Percentiles rank a stretch among this genome's conserved stretches.
These are phyloP conservation scores for Ceraceosorus bombacis DNA, from an alignment of 1,284 basidiomycete genomes.

Conservation along the genomic window DNA sequence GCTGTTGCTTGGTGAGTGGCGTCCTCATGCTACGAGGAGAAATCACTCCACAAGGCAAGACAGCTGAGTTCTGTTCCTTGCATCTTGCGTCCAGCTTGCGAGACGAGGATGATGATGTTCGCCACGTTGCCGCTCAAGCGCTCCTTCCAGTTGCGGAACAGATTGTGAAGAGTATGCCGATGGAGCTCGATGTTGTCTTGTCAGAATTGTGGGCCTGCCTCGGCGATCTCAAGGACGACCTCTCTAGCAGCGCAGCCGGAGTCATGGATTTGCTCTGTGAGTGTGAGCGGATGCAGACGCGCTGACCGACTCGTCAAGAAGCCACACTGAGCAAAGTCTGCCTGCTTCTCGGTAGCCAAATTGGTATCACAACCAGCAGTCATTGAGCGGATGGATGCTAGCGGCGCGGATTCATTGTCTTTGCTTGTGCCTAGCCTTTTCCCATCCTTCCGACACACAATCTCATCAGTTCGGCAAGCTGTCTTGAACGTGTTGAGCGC, in stretches of 20 bases:
- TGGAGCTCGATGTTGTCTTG: slow-evolving; percentile 56
- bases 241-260: slow-evolving; percentile 89
- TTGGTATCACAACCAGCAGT: background rate
- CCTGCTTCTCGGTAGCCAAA: too few species aligned
- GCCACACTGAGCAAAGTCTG: slow-evolving; percentile 45
- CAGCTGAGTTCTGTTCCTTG: too few species aligned
- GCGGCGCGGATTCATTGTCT: slow-evolving; percentile 52
- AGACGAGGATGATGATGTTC: slow-evolving; percentile 92
- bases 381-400: background rate
- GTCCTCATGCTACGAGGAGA: slow-evolving; percentile 22
- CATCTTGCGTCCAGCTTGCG: slow-evolving; percentile 58
- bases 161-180: slow-evolving; percentile 67
- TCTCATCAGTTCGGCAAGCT: slow-evolving; percentile 81
- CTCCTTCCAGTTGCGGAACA: slow-evolving; percentile 75
- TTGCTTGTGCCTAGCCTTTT: slow-evolving; percentile 79
- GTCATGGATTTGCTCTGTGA: slow-evolving; percentile 75
- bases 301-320: slow-evolving; percentile 12
- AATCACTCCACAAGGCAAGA: too few species aligned
- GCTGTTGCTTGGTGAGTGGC: slow-evolving; percentile 25
- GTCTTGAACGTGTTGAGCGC: slow-evolving; percentile 82
- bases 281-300: background rate
- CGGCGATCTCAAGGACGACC: slow-evolving; percentile 86
- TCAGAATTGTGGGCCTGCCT: slow-evolving; percentile 86
- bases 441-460: slow-evolving; percentile 96
- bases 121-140: slow-evolving; percentile 87